phyloP scores from a whole-genome alignment of 306 rosid species.

The Corylus heterophylla region DNA sequence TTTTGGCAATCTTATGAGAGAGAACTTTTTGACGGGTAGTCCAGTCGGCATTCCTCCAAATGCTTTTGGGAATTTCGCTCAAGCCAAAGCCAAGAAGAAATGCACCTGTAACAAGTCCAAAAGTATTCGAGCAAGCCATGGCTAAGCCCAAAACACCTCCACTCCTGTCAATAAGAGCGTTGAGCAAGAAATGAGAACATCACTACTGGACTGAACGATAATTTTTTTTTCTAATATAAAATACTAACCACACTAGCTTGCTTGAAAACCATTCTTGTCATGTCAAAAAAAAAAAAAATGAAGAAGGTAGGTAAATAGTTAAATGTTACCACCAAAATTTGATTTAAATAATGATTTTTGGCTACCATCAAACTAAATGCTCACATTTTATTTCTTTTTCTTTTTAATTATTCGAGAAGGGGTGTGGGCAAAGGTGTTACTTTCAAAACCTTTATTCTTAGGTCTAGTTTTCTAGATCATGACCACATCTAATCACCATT shows the following conservation, averaged over 20 bases:
- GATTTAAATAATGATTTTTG: neutral
- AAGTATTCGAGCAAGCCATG: conserved; percentile 97
- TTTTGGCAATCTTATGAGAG: conserved; percentile 93
- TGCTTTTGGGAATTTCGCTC: conserved; percentile 88
- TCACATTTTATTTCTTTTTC: neutral
- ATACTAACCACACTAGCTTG: neutral
- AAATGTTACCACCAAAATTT: neutral
- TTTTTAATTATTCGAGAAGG: neutral
- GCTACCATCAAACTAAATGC: neutral
- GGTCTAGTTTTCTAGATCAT: neutral
- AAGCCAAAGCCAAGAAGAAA: conserved; percentile 98
- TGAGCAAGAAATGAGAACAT: conserved; percentile 23
- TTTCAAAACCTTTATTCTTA: too few species aligned
- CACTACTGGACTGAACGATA: neutral
- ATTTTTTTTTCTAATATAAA: neutral
- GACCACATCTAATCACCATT: neutral
- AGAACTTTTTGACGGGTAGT: conserved; percentile 89
- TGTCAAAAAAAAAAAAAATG: neutral
- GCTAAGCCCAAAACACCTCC: conserved; percentile 79
- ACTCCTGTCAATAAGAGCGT: conserved; percentile 50
- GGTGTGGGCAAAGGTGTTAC: neutral
- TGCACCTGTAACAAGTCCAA: conserved; percentile 98
- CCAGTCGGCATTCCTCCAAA: conserved; percentile 94
- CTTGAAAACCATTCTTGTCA: neutral
- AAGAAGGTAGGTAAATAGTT: neutral